A percentile compares a stretch with the other conserved stretches of the same genome.
phyloP scores from a whole-genome alignment of 129 eudicot species.

The Sambucus nigra region DNA sequence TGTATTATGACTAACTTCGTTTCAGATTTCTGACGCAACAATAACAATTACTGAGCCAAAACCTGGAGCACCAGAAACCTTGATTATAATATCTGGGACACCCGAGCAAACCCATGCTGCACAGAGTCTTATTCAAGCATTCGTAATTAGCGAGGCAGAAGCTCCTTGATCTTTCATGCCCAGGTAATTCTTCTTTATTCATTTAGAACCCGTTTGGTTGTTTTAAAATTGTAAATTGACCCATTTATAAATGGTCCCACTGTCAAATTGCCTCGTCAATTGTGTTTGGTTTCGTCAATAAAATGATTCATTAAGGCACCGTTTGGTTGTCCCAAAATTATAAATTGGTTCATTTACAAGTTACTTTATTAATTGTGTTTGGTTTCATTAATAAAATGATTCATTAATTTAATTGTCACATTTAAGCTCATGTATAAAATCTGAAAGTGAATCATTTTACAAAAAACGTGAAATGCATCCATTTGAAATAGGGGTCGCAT shows the following conservation, averaged over 20 bases:
- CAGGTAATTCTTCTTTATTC: slow-evolving; percentile 18
- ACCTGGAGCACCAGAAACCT: slow-evolving; percentile 76
- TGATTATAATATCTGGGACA: slow-evolving; percentile 75
- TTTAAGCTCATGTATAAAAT: too few species aligned
- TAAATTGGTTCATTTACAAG: too few species aligned
- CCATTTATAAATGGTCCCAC: background rate
- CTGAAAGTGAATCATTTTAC: too few species aligned
- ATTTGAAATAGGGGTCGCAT: too few species aligned
- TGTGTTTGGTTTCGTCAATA: too few species aligned
- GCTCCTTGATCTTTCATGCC: slow-evolving; percentile 24
- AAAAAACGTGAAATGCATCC: too few species aligned
- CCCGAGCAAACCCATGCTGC: slow-evolving; percentile 98
- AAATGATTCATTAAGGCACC: too few species aligned
- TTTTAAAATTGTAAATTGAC: too few species aligned
- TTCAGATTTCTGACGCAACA: slow-evolving; percentile 89
- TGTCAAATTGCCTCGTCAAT: background rate
- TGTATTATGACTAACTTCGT: background rate
- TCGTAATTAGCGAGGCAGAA: slow-evolving; percentile 68
- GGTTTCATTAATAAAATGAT: background rate
- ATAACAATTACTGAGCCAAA: slow-evolving; percentile 61
- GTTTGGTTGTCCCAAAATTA: too few species aligned
- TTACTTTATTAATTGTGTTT: too few species aligned
- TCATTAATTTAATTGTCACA: too few species aligned
- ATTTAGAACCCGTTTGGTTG: too few species aligned
- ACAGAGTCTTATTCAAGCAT: slow-evolving; percentile 92